These are phyloP conservation scores for Phytophthora sp. DNA, from an alignment of 352 stramenopile species.

Conservation along the genomic window DNA sequence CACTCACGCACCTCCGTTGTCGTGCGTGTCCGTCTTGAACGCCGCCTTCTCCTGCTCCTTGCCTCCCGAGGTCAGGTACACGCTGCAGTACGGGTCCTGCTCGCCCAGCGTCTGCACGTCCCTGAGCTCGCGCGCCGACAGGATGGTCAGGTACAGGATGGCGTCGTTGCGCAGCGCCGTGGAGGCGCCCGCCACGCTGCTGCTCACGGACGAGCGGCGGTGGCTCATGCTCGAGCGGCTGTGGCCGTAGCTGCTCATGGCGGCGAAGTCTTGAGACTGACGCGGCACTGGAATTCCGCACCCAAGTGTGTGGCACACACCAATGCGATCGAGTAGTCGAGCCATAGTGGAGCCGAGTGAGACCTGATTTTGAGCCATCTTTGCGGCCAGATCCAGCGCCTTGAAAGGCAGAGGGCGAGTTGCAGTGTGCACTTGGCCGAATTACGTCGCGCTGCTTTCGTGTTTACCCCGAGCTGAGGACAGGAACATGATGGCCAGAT, in stretches of 20 bases:
- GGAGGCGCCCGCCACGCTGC: constrained; percentile 29
- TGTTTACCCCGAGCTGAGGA: not conserved
- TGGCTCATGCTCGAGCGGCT: constrained; percentile 33
- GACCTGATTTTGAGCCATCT: constrained; percentile 18
- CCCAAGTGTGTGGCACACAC: constrained; percentile 16
- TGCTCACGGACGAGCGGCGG: constrained; percentile 38
- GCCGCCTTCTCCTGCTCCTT: constrained; percentile 54
- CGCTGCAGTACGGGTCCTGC: constrained; percentile 76
- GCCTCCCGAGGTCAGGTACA: constrained; percentile 62
- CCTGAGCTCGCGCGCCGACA: constrained; percentile 71
- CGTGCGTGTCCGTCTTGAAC: constrained; percentile 78
- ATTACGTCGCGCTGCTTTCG: constrained; percentile 1
- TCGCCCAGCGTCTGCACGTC: constrained; percentile 71
- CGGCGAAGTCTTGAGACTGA: not conserved
- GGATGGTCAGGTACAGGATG: constrained; percentile 72
- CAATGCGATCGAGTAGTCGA: not conserved
- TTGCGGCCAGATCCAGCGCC: constrained; percentile 12
- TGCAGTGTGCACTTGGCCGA: constrained; percentile 2
- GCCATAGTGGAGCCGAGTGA: constrained; percentile 13
- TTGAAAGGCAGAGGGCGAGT: constrained; percentile 5
- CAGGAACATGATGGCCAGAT: constrained; percentile 16
- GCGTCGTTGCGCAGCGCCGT: constrained; percentile 69
- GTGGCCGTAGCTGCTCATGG: constrained; percentile 31
- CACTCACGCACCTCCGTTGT: constrained; percentile 58
- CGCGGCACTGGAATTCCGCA: constrained; percentile 4